These are phyloP conservation scores for Salix brachista DNA, from an alignment of 345 rosid species.

Conservation along the genomic window DNA sequence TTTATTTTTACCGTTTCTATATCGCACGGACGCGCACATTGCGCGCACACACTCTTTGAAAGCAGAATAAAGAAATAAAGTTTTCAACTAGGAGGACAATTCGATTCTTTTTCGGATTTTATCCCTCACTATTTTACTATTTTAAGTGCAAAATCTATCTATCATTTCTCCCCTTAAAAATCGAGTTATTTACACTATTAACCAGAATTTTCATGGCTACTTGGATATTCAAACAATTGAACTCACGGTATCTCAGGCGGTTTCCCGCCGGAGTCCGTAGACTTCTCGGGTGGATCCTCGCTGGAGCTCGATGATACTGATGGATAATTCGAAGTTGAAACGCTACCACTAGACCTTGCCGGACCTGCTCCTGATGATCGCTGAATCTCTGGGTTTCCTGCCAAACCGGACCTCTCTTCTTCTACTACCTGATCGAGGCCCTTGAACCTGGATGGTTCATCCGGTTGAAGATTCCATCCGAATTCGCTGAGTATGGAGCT, in stretches of 20 bases:
- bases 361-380: conserved; percentile 13
- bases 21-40: conserved; percentile 43
- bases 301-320: conserved; percentile 78
- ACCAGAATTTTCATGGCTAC: neutral
- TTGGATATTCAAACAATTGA: neutral
- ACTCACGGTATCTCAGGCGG: conserved; percentile 93
- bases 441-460: conserved; percentile 8
- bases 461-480: conserved; percentile 53
- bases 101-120: conserved; percentile 15
- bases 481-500: conserved; percentile 54
- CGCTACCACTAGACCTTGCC: conserved; percentile 10
- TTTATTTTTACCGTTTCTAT: conserved; percentile 14
- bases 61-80: neutral
- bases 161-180: neutral
- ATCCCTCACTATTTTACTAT: neutral
- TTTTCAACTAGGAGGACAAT: neutral
- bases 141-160: neutral
- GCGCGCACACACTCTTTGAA: conserved; percentile 19
- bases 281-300: conserved; percentile 81
- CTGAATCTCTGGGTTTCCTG: conserved; percentile 6
- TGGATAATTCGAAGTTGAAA: conserved; percentile 47
- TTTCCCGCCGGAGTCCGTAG: conserved; percentile 62
- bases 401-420: conserved; percentile 24
- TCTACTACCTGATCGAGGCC: conserved; percentile 14
- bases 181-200: conserved; percentile 1